Base-by-base conservation (phyloP, 805 yeast species). In the Priceomyces medius region DNA sequence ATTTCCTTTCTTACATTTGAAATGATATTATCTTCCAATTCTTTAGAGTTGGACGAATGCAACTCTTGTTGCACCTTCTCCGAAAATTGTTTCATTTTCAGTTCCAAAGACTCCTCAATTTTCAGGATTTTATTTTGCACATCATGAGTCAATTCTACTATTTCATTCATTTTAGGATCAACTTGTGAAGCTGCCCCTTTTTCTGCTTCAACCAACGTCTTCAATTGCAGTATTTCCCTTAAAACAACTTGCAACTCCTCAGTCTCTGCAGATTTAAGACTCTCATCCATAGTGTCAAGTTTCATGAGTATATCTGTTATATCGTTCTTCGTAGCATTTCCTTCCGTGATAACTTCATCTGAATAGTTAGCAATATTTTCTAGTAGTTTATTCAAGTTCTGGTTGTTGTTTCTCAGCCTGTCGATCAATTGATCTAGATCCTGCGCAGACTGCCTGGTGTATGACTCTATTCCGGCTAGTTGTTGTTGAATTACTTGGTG, bases 381-480 rank as follows among this genome's bases (percentile, higher is more conserved):
- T 10, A 69, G 56, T 31, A 68, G 53, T 44, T 56, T 59, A 42
- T 59, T 66, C 54, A 68, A 61, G 43, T 64, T 48, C 41, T 58
- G 62, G 46, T 69, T 67, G 46, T 69, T 68, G 47, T 64, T 67
- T 49, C 64, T 68, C 63, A 63, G 68, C 21, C 73, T 49, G 31
- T 66, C 71, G 18, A 54, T 56, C 35, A 69, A 54, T 44, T 68
- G 69, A 3, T 51, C 63, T 41, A 68, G 47, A 45, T 68, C 74
- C 1, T 58, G 51, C 23, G 54, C 55, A 4, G 68, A 62, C 44
- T 68, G 74, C 28, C 59, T 59, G 3, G 69, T 57, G 34, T 58
- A 63, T 1, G 53, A 48, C 46, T 66, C 73, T 12, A 69, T 47
- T 19, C 51, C 48, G 35, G 52, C 46, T 37, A 68, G 43, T 37